A percentile compares a stretch with the other conserved stretches of the same genome.
These are phyloP conservation scores for Diplodia corticola DNA, from an alignment of 2,329 filamentous ascomycete species.

Conservation along the genomic window DNA sequence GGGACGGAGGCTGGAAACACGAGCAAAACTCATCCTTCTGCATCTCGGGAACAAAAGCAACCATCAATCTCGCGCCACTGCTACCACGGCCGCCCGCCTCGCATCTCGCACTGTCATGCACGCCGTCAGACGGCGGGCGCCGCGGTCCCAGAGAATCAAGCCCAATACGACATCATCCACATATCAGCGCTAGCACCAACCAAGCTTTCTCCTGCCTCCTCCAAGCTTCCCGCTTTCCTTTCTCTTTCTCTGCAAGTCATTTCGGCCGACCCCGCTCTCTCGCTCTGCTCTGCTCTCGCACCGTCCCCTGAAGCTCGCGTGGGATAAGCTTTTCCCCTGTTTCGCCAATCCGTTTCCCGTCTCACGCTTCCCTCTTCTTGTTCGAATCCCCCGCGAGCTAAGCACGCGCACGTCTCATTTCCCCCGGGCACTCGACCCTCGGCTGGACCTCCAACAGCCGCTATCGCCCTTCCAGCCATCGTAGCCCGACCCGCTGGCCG, in stretches of 20 bases:
- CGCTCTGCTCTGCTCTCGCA: background rate
- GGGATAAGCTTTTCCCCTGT: background rate
- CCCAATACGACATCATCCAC: background rate
- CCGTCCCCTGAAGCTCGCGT: background rate
- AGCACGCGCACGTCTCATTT: background rate
- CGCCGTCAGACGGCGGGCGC: background rate
- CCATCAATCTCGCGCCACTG: background rate
- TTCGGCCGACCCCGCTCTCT: background rate
- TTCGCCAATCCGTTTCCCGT: background rate
- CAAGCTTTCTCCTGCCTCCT: background rate
- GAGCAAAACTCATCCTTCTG: background rate
- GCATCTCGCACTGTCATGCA: background rate
- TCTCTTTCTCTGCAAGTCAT: conserved; percentile 5
- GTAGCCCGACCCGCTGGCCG: background rate
- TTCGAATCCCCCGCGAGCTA: background rate
- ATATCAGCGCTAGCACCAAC: background rate
- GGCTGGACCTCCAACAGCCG: background rate
- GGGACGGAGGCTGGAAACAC: background rate
- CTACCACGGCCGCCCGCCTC: background rate
- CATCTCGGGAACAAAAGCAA: background rate
- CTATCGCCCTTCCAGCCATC: background rate
- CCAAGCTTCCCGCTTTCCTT: background rate
- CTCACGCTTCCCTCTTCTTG: background rate
- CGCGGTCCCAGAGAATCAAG: background rate
- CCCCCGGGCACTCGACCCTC: background rate